Percentiles rank a stretch among this genome's conserved stretches.
Evolutionary conservation across 768 basidiomycete genomes (phyloP).

Genomic region (Auriscalpium vulgare): DNA sequence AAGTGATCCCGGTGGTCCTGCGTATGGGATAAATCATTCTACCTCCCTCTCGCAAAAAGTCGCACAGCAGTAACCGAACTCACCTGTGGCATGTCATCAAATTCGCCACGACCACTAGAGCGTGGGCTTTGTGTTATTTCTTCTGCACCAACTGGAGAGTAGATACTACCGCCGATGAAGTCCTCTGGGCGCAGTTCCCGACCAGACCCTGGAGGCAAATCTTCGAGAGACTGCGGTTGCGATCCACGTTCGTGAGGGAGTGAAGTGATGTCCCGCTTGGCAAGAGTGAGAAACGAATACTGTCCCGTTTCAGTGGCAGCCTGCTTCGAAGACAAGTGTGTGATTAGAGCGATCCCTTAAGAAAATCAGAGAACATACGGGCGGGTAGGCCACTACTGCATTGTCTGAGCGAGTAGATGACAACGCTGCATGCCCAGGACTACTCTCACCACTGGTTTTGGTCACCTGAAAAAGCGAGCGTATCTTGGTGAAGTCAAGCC

Average conservation of each 20-base stretch:
- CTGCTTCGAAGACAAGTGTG: neutral
- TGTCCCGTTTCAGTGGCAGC: neutral
- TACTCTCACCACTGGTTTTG: neutral
- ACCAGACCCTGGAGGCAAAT: neutral
- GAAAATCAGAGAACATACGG: neutral
- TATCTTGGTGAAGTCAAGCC: slow-evolving; percentile 14
- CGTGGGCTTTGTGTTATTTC: neutral
- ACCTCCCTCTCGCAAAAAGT: no score
- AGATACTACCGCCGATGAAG: neutral
- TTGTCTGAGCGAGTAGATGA: neutral
- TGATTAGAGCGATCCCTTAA: neutral
- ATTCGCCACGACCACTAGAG: neutral
- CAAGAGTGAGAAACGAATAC: neutral
- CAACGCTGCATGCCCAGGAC: neutral
- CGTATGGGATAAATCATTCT: neutral
- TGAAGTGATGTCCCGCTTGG: no score
- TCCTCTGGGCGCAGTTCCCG: neutral
- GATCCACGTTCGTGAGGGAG: no score
- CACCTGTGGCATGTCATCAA: neutral
- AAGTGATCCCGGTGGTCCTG: slow-evolving; percentile 2
- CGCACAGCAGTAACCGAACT: neutral
- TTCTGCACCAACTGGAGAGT: neutral
- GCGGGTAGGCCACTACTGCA: neutral
- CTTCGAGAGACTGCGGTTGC: no score
- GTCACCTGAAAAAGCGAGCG: slow-evolving; percentile 5